A percentile compares a stretch with the other conserved stretches of the same genome.
Conservation (phyloP, 176 grass and related monocot genomes). For the Ensete ventricosum region DNA sequence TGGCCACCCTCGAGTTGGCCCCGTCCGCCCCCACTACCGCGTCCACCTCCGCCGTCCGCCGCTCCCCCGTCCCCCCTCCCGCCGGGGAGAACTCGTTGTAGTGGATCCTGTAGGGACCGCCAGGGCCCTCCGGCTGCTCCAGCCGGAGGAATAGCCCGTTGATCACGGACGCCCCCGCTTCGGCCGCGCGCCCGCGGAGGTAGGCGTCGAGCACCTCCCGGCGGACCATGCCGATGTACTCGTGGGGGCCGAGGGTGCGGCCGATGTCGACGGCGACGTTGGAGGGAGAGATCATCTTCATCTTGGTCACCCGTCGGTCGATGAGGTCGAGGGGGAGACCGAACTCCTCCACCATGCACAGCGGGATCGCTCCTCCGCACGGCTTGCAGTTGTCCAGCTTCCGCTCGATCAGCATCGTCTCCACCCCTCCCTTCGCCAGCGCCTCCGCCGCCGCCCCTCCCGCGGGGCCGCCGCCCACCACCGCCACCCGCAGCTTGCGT, state of each 20-base stretch:
- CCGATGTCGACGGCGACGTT: slow-evolving; percentile 98
- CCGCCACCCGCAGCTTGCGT: slow-evolving; percentile 61
- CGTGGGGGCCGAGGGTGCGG: slow-evolving; percentile 62
- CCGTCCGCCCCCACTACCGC: slow-evolving; percentile 89
- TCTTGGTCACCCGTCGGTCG: slow-evolving; percentile 77
- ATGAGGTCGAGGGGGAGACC: slow-evolving; percentile 80
- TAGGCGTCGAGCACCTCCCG: slow-evolving; percentile 91
- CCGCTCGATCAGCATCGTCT: slow-evolving; percentile 88
- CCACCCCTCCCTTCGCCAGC: slow-evolving; percentile 87
- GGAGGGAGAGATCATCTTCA: slow-evolving; percentile 99
- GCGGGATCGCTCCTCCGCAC: slow-evolving; percentile 88
- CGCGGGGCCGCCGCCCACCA: slow-evolving; percentile 71
- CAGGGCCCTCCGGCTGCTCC: slow-evolving; percentile 51
- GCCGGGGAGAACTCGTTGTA: slow-evolving; percentile 66
- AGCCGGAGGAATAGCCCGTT: slow-evolving; percentile 89
- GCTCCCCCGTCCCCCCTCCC: slow-evolving; percentile 51
- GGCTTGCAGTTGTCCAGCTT: slow-evolving; percentile 99
- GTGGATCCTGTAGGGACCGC: slow-evolving; percentile 57
- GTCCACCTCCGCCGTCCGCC: slow-evolving; percentile 63
- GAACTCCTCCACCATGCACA: slow-evolving; percentile 99
- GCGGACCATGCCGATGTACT: slow-evolving; percentile 95
- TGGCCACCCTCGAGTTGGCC: slow-evolving; percentile 90
- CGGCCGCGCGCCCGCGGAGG: slow-evolving; percentile 54
- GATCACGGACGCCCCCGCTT: slow-evolving; percentile 59
- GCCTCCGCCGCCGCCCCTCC: slow-evolving; percentile 77